A percentile compares a stretch with the other conserved stretches of the same genome.
Conservation (phyloP, 345 rosid species). For the Reutealis trisperma region DNA sequence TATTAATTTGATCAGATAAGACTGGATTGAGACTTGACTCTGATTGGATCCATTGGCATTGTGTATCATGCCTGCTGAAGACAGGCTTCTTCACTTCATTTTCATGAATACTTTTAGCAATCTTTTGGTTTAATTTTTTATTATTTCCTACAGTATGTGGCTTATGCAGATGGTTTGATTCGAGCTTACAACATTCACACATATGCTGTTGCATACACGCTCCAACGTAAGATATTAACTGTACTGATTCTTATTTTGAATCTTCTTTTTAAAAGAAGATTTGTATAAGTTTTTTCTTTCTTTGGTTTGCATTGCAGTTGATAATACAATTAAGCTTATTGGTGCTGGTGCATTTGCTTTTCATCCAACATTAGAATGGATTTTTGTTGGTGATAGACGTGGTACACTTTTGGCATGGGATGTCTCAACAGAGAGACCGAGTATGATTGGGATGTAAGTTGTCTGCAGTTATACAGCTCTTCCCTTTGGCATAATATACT, state of each 20-base stretch:
- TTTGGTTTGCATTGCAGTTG: constrained; percentile 56
- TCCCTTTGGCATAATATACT: neutral
- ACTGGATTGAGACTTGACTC: neutral
- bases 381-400: constrained; percentile 97
- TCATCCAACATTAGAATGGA: constrained; percentile 94
- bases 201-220: constrained; percentile 87
- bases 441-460: constrained; percentile 94
- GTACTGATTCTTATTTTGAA: constrained; percentile 3
- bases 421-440: constrained; percentile 96
- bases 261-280: constrained; percentile 4
- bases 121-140: constrained; percentile 2
- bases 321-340: constrained; percentile 85
- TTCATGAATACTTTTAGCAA: neutral
- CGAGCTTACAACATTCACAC: constrained; percentile 95
- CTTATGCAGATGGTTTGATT: constrained; percentile 96
- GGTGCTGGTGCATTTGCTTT: constrained; percentile 97
- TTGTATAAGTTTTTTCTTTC: constrained; percentile 12
- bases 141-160: constrained; percentile 74
- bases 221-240: constrained; percentile 67
- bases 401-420: constrained; percentile 98
- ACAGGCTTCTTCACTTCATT: constrained; percentile 1
- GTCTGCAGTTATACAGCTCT: neutral
- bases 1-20: neutral
- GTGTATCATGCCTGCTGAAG: neutral
- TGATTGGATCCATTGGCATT: neutral